These are phyloP conservation scores for Ambrosia hybrid DNA, from an alignment of 140 eudicot species.

Conservation along the genomic window DNA sequence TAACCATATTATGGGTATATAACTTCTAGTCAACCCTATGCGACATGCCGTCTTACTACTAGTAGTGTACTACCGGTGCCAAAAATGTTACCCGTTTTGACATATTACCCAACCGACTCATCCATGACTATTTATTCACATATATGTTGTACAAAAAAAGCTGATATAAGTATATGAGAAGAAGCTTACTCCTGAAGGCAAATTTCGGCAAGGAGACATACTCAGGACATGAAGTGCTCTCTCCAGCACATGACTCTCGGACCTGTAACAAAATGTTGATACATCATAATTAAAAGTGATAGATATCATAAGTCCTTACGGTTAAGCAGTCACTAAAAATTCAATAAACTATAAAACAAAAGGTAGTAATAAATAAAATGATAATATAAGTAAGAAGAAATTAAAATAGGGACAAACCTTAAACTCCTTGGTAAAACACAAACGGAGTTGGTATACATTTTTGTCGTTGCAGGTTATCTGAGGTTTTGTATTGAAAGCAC, in stretches of 20 bases:
- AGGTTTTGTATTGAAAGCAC: too few species aligned
- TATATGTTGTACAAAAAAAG: background rate
- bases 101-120: too few species aligned
- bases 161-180: background rate
- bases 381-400: background rate
- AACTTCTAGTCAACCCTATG: background rate
- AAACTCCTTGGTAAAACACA: too few species aligned
- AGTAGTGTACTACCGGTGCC: background rate
- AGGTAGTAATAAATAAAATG: background rate
- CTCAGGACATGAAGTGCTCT: constrained; percentile 54
- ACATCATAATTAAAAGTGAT: constrained; percentile 14
- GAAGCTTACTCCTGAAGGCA: background rate
- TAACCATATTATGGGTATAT: background rate
- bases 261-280: constrained; percentile 45
- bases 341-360: background rate
- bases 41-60: too few species aligned
- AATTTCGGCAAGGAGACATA: constrained; percentile 67
- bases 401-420: too few species aligned
- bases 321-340: constrained; percentile 3
- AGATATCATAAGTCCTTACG: background rate
- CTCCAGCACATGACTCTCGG: constrained; percentile 56
- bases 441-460: too few species aligned
- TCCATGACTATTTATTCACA: background rate
- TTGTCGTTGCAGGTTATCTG: too few species aligned
- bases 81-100: too few species aligned